phyloP scores from a whole-genome alignment of 306 rosid species.

The Gastrolobium bilobum region DNA sequence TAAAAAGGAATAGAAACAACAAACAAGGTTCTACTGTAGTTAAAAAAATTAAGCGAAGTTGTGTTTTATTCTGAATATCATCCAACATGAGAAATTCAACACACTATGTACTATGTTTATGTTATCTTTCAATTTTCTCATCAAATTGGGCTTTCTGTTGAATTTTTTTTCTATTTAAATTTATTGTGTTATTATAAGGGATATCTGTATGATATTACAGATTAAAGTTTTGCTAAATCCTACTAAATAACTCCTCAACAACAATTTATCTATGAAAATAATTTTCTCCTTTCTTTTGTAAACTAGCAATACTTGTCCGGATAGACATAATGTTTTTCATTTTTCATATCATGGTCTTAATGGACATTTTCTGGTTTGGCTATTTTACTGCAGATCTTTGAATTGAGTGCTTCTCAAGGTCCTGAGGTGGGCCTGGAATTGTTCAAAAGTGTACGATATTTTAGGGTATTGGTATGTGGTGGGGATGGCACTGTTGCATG shows the following conservation, averaged over 20 bases:
- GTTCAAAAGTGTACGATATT: conserved; percentile 50
- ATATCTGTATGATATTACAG: conserved; percentile 18
- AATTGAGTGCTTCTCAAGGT: conserved; percentile 75
- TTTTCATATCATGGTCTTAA: conserved; percentile 16
- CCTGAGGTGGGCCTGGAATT: conserved; percentile 65
- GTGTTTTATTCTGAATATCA: conserved; percentile 6
- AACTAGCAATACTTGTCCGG: conserved; percentile 36
- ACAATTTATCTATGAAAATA: conserved; percentile 11
- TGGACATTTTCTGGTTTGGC: conserved; percentile 37
- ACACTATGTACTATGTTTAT: background rate
- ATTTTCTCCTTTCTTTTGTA: conserved; percentile 13
- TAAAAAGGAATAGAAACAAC: background rate
- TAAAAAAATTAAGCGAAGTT: background rate
- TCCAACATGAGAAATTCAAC: conserved; percentile 38
- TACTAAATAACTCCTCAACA: conserved; percentile 7
- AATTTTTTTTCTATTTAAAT: background rate
- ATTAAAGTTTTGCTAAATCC: conserved; percentile 26
- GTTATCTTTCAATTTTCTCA: conserved; percentile 37
- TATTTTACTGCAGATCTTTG: conserved; percentile 69
- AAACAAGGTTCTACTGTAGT: background rate
- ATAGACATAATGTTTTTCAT: conserved; percentile 15
- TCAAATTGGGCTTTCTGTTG: background rate
- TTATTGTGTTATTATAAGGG: background rate
- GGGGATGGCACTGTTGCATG: conserved; percentile 92
- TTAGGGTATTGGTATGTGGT: conserved; percentile 61